A percentile compares a stretch with the other conserved stretches of the same genome.
Conservation (phyloP, 176 grass and related monocot species). For the Rhipidocladum racemiflorum region DNA sequence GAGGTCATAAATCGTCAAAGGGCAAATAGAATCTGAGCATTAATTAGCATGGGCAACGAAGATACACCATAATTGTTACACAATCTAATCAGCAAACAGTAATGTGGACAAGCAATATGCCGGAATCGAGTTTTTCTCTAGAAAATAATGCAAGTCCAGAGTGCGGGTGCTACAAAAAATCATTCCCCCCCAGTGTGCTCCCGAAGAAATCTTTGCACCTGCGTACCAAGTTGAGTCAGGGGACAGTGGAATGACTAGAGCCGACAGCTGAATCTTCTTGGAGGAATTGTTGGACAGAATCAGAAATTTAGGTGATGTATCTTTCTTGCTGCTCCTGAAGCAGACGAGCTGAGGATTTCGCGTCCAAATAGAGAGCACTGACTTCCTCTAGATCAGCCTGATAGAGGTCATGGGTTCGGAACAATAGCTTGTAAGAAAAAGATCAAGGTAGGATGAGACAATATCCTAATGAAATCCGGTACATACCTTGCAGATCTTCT, state of each 20-base stretch:
- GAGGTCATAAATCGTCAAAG: background rate
- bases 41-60: background rate
- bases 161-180: conserved; percentile 2
- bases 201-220: background rate
- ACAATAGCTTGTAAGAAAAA: background rate
- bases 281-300: background rate
- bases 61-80: conserved; percentile 4
- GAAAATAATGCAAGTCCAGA: background rate
- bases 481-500: conserved; percentile 90
- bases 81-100: conserved; percentile 32
- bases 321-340: conserved; percentile 92
- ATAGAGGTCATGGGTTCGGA: conserved; percentile 15
- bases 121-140: conserved; percentile 14
- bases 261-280: background rate
- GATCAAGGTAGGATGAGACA: background rate
- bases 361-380: conserved; percentile 59
- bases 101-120: conserved; percentile 22
- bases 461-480: background rate
- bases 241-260: background rate
- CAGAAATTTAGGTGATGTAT: conserved; percentile 64
- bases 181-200: background rate
- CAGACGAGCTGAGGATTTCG: conserved; percentile 80
- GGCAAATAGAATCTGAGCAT: background rate
- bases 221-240: background rate
- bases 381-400: conserved; percentile 88